Evolutionary conservation across 2,329 filamentous ascomycete genomes (phyloP).

Genomic region (Diaporthe australafricana): DNA sequence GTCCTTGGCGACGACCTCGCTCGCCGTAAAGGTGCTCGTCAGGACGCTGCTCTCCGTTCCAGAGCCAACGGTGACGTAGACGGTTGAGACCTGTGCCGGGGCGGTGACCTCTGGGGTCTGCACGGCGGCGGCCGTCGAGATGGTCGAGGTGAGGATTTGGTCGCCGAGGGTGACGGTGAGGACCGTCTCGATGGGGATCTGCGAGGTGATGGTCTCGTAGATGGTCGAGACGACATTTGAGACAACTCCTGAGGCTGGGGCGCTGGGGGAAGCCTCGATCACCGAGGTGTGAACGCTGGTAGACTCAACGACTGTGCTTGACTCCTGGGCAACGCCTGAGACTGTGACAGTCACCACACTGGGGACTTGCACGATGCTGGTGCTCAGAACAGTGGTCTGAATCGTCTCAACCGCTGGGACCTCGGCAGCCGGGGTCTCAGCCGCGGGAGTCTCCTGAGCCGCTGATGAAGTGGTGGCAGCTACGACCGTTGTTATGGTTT

Average conservation of each 20-base stretch:
- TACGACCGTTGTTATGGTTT: conserved; percentile 21
- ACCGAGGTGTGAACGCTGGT: conserved; percentile 27
- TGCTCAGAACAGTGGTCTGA: conserved; percentile 22
- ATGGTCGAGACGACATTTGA: conserved; percentile 25
- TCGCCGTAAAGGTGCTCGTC: conserved; percentile 33
- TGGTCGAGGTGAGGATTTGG: conserved; percentile 33
- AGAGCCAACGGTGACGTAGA: conserved; percentile 33
- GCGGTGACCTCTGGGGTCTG: conserved; percentile 27
- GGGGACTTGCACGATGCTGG: conserved; percentile 31
- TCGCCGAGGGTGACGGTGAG: conserved; percentile 35
- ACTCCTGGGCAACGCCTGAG: conserved; percentile 21
- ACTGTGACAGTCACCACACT: conserved; percentile 30
- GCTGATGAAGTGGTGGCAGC: conserved; percentile 3
- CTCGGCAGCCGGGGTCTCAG: not conserved
- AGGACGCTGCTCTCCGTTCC: conserved; percentile 15
- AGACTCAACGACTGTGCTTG: conserved; percentile 28
- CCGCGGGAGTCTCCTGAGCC: too few relatives aligned
- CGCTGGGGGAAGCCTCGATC: not conserved
- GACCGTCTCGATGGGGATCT: conserved; percentile 34
- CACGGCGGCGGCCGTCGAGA: conserved; percentile 29
- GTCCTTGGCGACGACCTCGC: conserved; percentile 32
- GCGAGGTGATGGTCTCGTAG: conserved; percentile 18
- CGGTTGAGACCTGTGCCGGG: conserved; percentile 30
- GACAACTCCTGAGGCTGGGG: not conserved
- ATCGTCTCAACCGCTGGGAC: conserved; percentile 4